Evolutionary conservation across 306 rosid genomes (phyloP).

Genomic region (Glycine latifolia): DNA sequence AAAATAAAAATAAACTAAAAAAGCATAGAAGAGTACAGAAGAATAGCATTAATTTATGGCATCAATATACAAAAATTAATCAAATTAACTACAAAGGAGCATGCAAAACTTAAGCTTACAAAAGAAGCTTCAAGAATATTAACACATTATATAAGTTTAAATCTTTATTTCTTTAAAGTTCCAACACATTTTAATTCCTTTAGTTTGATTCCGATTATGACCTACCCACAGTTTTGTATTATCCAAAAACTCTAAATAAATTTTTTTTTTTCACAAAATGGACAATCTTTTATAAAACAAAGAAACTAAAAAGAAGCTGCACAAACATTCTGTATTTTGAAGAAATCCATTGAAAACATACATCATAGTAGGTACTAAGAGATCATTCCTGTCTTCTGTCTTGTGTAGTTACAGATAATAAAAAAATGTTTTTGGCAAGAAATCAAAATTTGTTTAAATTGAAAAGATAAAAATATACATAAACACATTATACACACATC

Average conservation of each 20-base stretch:
- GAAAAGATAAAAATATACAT: too few relatives aligned
- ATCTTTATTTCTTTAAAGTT: conserved; percentile 26
- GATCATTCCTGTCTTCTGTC: too few relatives aligned
- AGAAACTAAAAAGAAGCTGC: background rate
- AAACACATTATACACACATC: too few relatives aligned
- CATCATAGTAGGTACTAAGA: background rate
- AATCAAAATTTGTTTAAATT: too few relatives aligned
- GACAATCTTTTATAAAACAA: background rate
- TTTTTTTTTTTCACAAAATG: too few relatives aligned
- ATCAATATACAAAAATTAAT: background rate
- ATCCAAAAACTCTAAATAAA: background rate
- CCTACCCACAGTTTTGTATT: background rate
- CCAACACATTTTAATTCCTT: background rate
- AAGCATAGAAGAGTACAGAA: conserved; percentile 5
- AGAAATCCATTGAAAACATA: background rate
- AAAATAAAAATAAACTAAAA: background rate
- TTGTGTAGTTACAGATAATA: too few relatives aligned
- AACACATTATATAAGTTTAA: conserved; percentile 21
- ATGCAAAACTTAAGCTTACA: conserved; percentile 7
- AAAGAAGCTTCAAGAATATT: background rate
- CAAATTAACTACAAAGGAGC: background rate
- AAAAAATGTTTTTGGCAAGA: too few relatives aligned
- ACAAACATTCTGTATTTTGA: background rate
- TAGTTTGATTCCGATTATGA: conserved; percentile 27
- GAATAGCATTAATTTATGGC: background rate